Percentiles rank a stretch among this genome's conserved stretches.
These are phyloP conservation scores for Yamadazyma sp. DNA, from an alignment of 805 yeast genomes.

Conservation along the genomic window DNA sequence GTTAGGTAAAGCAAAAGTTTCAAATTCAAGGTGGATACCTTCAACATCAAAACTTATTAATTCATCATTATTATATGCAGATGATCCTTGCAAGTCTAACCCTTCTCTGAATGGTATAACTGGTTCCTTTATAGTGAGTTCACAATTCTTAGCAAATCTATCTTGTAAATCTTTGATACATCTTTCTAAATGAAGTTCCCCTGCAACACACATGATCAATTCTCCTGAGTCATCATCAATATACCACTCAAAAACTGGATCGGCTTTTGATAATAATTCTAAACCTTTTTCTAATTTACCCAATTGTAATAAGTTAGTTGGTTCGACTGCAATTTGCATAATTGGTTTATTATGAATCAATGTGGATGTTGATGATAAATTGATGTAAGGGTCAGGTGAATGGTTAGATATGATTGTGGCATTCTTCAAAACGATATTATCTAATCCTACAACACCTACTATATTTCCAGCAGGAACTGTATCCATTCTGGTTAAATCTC, in stretches of 20 bases:
- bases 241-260: constrained; percentile 88
- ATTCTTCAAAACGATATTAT: constrained; percentile 74
- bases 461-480: constrained; percentile 93
- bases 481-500: constrained; percentile 74
- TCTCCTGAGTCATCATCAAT: constrained; percentile 86
- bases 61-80: constrained; percentile 14
- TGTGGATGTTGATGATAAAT: constrained; percentile 47
- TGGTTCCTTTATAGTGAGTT: constrained; percentile 82
- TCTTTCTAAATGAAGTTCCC: constrained; percentile 93
- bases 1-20: constrained; percentile 56
- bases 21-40: constrained; percentile 37
- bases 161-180: constrained; percentile 88
- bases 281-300: constrained; percentile 75
- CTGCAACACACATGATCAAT: constrained; percentile 90
- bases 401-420: constrained; percentile 69
- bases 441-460: constrained; percentile 91
- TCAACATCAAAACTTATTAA: constrained; percentile 13
- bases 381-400: constrained; percentile 55
- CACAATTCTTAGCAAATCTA: constrained; percentile 84
- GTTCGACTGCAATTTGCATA: constrained; percentile 93
- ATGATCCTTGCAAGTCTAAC: constrained; percentile 53
- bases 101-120: constrained; percentile 95
- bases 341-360: constrained; percentile 75
- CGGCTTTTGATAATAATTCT: constrained; percentile 77
- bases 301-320: constrained; percentile 80